Evolutionary conservation across 2,329 filamentous ascomycete species (phyloP).

Genomic region (Claviceps africana): DNA sequence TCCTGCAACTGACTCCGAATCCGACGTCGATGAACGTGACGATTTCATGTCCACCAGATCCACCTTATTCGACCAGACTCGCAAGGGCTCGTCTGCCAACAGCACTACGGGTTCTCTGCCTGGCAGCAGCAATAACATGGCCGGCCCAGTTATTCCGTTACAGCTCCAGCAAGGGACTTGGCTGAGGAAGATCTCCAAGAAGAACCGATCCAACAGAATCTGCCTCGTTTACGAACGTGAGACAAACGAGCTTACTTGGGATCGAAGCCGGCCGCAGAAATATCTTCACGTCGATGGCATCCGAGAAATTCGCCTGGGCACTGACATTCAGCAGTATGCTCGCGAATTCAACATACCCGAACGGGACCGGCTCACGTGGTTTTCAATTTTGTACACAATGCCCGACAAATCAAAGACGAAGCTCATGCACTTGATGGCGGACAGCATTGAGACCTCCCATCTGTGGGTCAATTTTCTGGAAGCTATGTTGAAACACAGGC

Average conservation of each 20-base stretch:
- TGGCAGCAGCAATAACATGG: constrained; percentile 28
- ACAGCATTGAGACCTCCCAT: constrained; percentile 54
- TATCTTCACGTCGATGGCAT: constrained; percentile 92
- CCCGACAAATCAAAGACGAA: constrained; percentile 72
- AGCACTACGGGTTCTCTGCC: constrained; percentile 34
- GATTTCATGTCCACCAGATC: constrained; percentile 25
- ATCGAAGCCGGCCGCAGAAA: constrained; percentile 63
- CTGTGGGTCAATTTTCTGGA: constrained; percentile 78
- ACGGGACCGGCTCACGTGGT: constrained; percentile 58
- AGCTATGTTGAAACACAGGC: constrained; percentile 69
- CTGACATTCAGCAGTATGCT: constrained; percentile 77
- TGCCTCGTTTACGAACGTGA: constrained; percentile 62
- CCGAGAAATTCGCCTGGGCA: constrained; percentile 71
- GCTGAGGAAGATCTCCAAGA: constrained; percentile 75
- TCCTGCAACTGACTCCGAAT: constrained; percentile 37
- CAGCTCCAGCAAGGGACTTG: constrained; percentile 65
- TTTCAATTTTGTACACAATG: constrained; percentile 77
- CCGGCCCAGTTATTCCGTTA: constrained; percentile 62
- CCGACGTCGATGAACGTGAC: constrained; percentile 39
- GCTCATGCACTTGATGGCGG: constrained; percentile 75
- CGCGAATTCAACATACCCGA: constrained; percentile 64
- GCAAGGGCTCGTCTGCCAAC: constrained; percentile 33
- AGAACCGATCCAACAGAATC: constrained; percentile 59
- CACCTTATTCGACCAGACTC: constrained; percentile 27
- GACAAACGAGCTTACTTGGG: constrained; percentile 79